Percentiles rank a stretch among this genome's conserved stretches.
These are phyloP conservation scores for Kurtzmaniella quercitrusa DNA, from an alignment of 1,139 yeast genomes.

Conservation along the genomic window DNA sequence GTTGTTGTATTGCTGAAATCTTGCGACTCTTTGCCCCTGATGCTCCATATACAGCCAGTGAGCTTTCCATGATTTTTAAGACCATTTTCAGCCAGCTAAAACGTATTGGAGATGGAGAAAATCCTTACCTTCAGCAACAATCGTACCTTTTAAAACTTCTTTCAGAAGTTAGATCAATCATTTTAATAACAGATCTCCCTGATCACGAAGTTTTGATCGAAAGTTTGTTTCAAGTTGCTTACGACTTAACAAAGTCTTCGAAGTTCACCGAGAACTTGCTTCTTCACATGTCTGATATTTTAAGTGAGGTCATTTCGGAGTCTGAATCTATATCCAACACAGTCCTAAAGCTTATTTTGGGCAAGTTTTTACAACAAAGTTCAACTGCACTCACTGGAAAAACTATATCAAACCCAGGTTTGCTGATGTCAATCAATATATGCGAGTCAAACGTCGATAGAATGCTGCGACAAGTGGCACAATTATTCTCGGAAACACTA, in stretches of 20 bases:
- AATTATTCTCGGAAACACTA: constrained; percentile 73
- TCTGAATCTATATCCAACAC: constrained; percentile 62
- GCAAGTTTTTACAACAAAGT: constrained; percentile 35
- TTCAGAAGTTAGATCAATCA: constrained; percentile 77
- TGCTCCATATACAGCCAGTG: constrained; percentile 74
- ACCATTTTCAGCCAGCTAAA: constrained; percentile 62
- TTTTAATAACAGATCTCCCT: constrained; percentile 72
- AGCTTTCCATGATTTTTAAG: constrained; percentile 59
- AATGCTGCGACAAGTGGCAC: constrained; percentile 74
- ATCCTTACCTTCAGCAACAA: constrained; percentile 64
- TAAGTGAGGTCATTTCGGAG: constrained; percentile 77
- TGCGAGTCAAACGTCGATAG: constrained; percentile 72
- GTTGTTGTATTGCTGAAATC: constrained; percentile 76
- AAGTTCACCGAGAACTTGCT: constrained; percentile 46
- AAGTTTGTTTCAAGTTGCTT: constrained; percentile 58
- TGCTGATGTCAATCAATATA: constrained; percentile 61
- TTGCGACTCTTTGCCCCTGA: constrained; percentile 82
- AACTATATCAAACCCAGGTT: constrained; percentile 50
- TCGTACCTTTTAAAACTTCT: constrained; percentile 64
- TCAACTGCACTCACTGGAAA: constrained; percentile 14
- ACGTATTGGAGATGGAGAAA: constrained; percentile 53
- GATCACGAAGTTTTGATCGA: constrained; percentile 55
- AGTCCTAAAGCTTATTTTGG: constrained; percentile 60
- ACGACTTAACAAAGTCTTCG: constrained; percentile 42
- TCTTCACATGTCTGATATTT: constrained; percentile 60